phyloP scores from a whole-genome alignment of 495 filamentous ascomycete species.

The Cenococcum geophilum region DNA sequence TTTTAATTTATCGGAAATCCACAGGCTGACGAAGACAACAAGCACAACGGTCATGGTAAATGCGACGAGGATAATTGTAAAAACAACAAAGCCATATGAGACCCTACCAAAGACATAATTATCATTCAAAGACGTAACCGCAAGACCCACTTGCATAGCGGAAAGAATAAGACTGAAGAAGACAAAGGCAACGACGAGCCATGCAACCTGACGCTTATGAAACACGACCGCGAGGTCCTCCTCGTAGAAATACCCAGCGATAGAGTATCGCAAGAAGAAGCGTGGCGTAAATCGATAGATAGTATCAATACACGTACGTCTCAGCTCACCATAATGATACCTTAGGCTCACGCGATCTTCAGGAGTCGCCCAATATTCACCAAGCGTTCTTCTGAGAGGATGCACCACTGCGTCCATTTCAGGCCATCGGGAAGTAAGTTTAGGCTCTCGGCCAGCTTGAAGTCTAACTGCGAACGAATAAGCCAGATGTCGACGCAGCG shows the following conservation, averaged over 20 bases:
- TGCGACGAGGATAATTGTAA: neutral
- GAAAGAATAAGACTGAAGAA: neutral
- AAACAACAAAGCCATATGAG: neutral
- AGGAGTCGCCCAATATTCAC: neutral
- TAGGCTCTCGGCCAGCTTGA: neutral
- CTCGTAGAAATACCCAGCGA: neutral
- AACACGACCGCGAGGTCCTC: neutral
- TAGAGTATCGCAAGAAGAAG: neutral
- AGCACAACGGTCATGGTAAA: no score
- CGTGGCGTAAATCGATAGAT: neutral
- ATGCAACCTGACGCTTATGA: neutral
- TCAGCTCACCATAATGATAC: neutral
- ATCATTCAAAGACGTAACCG: neutral
- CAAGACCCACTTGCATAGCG: neutral
- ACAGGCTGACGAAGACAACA: no score
- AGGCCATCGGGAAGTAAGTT: neutral
- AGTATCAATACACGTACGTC: neutral
- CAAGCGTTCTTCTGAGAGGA: neutral
- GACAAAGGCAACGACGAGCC: neutral
- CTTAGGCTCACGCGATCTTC: neutral
- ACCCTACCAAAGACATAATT: neutral
- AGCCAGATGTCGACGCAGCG: neutral
- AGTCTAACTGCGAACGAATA: neutral
- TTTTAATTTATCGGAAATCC: no score
- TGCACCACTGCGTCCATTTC: neutral